Percentiles rank a stretch among this genome's conserved stretches.
These are phyloP conservation scores for Euphrasia confusa DNA, from an alignment of 257 asterid genomes.

Conservation along the genomic window DNA sequence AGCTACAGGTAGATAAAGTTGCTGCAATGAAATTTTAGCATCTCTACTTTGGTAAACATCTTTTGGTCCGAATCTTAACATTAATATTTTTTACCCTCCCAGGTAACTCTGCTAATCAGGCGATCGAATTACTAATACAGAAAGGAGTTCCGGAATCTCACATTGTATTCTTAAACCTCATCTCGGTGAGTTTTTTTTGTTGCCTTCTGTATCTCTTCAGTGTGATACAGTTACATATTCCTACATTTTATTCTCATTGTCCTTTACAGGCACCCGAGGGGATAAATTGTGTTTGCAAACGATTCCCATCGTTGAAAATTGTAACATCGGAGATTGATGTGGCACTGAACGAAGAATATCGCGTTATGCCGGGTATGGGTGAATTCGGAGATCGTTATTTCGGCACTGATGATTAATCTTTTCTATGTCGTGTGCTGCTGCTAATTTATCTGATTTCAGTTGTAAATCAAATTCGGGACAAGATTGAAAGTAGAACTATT, in stretches of 20 bases:
- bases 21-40: constrained; percentile 5
- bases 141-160: constrained; percentile 98
- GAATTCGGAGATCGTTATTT: constrained; percentile 98
- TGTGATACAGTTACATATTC: neutral
- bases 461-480: constrained; percentile 25
- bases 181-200: constrained; percentile 65
- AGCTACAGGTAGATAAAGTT: constrained; percentile 67
- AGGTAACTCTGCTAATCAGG: constrained; percentile 99
- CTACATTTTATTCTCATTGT: neutral
- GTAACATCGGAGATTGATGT: constrained; percentile 93
- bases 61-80: neutral
- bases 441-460: constrained; percentile 18
- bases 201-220: neutral
- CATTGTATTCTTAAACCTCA: constrained; percentile 91
- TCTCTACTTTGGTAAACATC: neutral
- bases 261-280: constrained; percentile 86
- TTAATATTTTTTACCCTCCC: constrained; percentile 16
- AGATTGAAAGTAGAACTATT: constrained; percentile 17
- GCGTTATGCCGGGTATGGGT: constrained; percentile 92
- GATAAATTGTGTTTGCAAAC: constrained; percentile 78
- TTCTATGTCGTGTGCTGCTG: neutral
- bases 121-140: constrained; percentile 83
- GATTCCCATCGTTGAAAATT: constrained; percentile 80
- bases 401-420: constrained; percentile 70
- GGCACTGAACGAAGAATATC: constrained; percentile 56